A percentile compares a stretch with the other conserved stretches of the same genome.
phyloP scores from a whole-genome alignment of 371 early-diverging fungal species.

The Mortierella sp. region DNA sequence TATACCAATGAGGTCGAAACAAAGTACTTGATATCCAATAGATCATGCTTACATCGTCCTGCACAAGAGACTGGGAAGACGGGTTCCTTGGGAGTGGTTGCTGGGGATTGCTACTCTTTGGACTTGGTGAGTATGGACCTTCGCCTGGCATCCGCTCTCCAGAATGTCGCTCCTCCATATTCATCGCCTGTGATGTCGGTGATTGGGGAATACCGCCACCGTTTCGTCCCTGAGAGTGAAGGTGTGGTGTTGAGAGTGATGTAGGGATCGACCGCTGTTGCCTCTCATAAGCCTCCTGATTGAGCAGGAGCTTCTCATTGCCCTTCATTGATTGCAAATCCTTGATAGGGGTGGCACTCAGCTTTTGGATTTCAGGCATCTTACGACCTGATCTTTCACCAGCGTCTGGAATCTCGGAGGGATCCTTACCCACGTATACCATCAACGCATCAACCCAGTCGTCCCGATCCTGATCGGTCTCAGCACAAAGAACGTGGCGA shows the following conservation, averaged over 20 bases:
- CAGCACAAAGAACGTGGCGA: conserved; percentile 89
- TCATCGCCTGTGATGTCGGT: conserved; percentile 18
- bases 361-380: conserved; percentile 49
- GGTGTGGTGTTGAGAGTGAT: conserved; percentile 22
- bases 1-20: too few species aligned
- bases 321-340: conserved; percentile 39
- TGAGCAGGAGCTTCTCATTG: conserved; percentile 37
- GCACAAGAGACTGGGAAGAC: conserved; percentile 34
- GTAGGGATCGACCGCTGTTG: conserved; percentile 41
- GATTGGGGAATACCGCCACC: conserved; percentile 26
- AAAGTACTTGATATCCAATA: neutral
- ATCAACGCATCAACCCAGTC: conserved; percentile 84
- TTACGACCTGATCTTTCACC: conserved; percentile 61
- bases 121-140: conserved; percentile 14
- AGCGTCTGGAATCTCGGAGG: conserved; percentile 46
- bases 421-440: conserved; percentile 59
- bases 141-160: conserved; percentile 21
- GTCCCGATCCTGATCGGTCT: conserved; percentile 87
- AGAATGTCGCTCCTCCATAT: conserved; percentile 24
- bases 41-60: conserved; percentile 27
- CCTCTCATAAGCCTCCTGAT: conserved; percentile 42
- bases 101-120: conserved; percentile 15
- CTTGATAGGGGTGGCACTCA: conserved; percentile 46
- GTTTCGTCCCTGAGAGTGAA: conserved; percentile 17
- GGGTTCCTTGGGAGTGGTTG: conserved; percentile 25